These are phyloP conservation scores for Camellia sinensis DNA, from an alignment of 148 eudicot species.

Conservation along the genomic window DNA sequence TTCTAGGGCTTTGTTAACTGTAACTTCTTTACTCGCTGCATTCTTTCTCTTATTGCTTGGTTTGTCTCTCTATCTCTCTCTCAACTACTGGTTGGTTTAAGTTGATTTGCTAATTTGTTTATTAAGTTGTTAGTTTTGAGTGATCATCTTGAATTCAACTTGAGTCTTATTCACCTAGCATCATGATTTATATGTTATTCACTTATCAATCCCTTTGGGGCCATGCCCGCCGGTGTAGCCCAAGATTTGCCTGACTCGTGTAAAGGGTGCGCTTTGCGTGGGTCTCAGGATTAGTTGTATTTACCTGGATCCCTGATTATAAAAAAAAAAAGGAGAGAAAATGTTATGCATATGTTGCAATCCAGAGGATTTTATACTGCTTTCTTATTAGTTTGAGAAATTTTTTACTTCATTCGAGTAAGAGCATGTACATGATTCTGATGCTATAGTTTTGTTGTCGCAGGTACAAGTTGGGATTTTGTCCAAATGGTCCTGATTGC, in stretches of 20 bases:
- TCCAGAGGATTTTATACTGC: not conserved
- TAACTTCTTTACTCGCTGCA: too few species aligned
- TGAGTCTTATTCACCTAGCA: too few species aligned
- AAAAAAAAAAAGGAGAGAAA: not conserved
- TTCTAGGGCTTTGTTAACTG: too few species aligned
- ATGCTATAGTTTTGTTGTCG: constrained; percentile 17
- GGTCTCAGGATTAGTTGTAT: too few species aligned
- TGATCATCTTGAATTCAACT: not conserved
- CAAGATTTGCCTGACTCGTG: too few species aligned
- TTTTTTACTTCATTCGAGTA: not conserved
- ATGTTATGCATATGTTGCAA: not conserved
- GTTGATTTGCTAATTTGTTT: not conserved
- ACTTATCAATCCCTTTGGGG: too few species aligned
- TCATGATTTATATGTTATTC: too few species aligned
- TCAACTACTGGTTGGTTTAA: not conserved
- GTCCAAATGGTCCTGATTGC: constrained; percentile 98
- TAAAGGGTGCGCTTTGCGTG: too few species aligned
- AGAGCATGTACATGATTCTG: not conserved
- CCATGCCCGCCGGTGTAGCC: too few species aligned
- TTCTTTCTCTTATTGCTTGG: too few species aligned
- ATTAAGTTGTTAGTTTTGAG: not conserved
- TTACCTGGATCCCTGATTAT: too few species aligned
- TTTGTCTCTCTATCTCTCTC: not conserved
- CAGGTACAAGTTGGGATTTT: constrained; percentile 98
- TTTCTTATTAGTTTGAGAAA: constrained; percentile 1